Base-by-base conservation (phyloP, 148 eudicot genomes). In the Arctostaphylos glauca region DNA sequence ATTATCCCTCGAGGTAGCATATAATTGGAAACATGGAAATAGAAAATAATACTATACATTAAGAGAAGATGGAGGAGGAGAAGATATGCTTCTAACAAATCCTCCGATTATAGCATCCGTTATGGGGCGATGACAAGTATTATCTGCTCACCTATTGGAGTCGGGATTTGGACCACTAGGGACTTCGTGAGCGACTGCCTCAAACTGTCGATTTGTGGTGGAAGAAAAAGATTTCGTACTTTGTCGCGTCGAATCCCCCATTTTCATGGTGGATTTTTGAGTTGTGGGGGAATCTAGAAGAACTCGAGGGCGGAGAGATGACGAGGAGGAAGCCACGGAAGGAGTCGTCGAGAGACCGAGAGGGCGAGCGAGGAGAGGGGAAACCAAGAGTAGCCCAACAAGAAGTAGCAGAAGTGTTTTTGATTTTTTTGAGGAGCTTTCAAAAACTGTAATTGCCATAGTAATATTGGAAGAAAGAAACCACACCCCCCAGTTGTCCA, bases 101-200 rank as follows among this genome's bases (percentile, higher is more conserved):
- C 50, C 76, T 73, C 5, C 3, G n/a, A 71, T 71, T 71, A 13
- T 43, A 73, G 76, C 25, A 47, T 16, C 46, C 13, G 31, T 7
- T 2, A 47, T 73, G 54, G 23, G 54, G 23, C 53, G 31, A 73
- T n/a, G 76, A 73, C 12, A 50, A 18, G 18, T 7, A 15, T 25
- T 74, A 21, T 12, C n/a, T 49, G 78, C 78, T 77, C 80, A 58
- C 67, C 80, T 55, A 50, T 88, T 88, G 23, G 86, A 82, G 74
- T 84, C 87, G 0, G 90, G 90, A 83, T 88, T 88, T 10, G 90
- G 88, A 74, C 90, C 90, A 21, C 90, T 88, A 1, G 90, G 90
- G 47, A 88, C 90, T 18, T 78, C 81, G 74, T 88, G 90, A 54
- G 87, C 87, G 55, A 75, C 87, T 0, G 79, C 86, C 71, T 41